These are phyloP conservation scores for Clitoria ternatea DNA, from an alignment of 306 rosid species.

Conservation along the genomic window DNA sequence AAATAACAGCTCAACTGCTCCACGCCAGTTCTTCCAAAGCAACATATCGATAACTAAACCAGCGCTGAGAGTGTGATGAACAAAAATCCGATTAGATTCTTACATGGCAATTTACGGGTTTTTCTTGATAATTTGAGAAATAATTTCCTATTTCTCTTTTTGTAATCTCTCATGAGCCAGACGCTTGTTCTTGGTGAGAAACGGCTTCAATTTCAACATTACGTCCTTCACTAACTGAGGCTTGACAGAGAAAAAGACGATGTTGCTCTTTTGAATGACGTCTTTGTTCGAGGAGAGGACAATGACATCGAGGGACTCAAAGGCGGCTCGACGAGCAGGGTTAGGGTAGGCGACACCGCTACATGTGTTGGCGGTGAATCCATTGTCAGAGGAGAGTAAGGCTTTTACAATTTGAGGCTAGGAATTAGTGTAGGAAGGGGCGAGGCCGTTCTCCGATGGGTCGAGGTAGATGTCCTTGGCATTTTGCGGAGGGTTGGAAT, in stretches of 20 bases:
- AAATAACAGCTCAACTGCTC: constrained; percentile 47
- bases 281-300: constrained; percentile 37
- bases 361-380: too few species aligned
- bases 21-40: constrained; percentile 86
- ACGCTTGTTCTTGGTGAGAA: too few species aligned
- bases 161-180: too few species aligned
- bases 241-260: constrained; percentile 67
- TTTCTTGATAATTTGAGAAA: too few species aligned
- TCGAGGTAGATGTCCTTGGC: too few species aligned
- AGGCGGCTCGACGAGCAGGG: constrained; percentile 30
- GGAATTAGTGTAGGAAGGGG: too few species aligned
- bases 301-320: constrained; percentile 42
- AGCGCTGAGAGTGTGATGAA: constrained; percentile 71
- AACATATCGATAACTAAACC: constrained; percentile 85
- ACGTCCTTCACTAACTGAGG: constrained; percentile 81
- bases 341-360: constrained; percentile 44
- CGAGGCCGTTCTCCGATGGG: too few species aligned
- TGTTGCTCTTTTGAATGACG: constrained; percentile 55
- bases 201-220: too few species aligned
- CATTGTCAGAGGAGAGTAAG: too few species aligned
- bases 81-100: constrained; percentile 60
- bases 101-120: constrained; percentile 67
- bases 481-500: too few species aligned
- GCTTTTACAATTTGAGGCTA: too few species aligned
- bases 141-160: too few species aligned